These are phyloP conservation scores for Boletus huronensis DNA, from an alignment of 768 basidiomycete species.

Conservation along the genomic window DNA sequence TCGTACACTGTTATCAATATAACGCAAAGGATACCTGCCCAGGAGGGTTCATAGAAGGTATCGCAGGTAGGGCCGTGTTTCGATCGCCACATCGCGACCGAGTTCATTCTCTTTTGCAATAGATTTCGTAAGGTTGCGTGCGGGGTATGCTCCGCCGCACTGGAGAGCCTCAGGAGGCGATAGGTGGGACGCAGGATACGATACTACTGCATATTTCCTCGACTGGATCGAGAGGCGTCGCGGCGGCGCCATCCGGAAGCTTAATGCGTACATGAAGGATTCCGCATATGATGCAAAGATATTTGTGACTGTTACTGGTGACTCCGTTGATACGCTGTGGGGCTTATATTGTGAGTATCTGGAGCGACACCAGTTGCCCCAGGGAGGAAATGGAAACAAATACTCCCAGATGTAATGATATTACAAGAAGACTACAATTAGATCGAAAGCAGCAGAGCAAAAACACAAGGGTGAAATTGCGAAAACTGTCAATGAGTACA, in stretches of 20 bases:
- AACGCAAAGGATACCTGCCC: slow-evolving; percentile 59
- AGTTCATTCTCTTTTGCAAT: background rate
- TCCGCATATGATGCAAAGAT: slow-evolving; percentile 47
- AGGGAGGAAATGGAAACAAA: background rate
- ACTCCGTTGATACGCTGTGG: slow-evolving; percentile 57
- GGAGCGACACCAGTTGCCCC: slow-evolving; percentile 6
- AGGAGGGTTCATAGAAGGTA: slow-evolving; percentile 72
- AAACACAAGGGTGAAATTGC: background rate
- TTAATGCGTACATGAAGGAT: slow-evolving; percentile 55
- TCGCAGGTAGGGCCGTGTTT: slow-evolving; percentile 56
- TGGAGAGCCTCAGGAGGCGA: slow-evolving; percentile 52
- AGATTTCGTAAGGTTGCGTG: slow-evolving; percentile 72
- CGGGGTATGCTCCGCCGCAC: slow-evolving; percentile 61
- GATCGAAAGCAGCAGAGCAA: slow-evolving; percentile 16
- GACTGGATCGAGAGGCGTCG: slow-evolving; percentile 58
- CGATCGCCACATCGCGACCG: background rate
- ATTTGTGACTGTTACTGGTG: slow-evolving; percentile 52
- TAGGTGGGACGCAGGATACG: slow-evolving; percentile 75
- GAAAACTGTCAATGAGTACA: background rate
- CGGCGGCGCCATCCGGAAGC: slow-evolving; percentile 52
- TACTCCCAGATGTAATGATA: slow-evolving; percentile 12
- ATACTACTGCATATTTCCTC: slow-evolving; percentile 70
- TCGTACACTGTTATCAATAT: slow-evolving; percentile 78
- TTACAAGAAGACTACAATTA: slow-evolving; percentile 22
- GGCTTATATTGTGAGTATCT: slow-evolving; percentile 46